These are phyloP conservation scores for Kondoa subrosea DNA, from an alignment of 768 basidiomycete genomes.

Conservation along the genomic window DNA sequence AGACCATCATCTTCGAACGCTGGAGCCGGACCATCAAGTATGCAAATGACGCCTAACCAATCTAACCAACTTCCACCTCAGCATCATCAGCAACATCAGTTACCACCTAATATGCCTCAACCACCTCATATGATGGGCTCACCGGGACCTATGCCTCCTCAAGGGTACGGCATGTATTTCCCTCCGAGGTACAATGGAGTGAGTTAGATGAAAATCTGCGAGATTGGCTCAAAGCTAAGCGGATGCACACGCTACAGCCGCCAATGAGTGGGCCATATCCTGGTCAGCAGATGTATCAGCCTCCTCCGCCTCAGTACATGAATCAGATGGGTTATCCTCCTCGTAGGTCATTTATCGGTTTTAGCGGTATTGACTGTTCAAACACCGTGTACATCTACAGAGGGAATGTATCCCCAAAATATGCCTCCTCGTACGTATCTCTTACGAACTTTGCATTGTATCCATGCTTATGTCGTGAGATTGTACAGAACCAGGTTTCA, in stretches of 20 bases:
- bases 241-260: neutral
- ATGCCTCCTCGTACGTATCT: neutral
- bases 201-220: neutral
- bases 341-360: too few relatives aligned
- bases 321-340: neutral
- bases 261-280: neutral
- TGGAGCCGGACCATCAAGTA: neutral
- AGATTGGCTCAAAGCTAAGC: neutral
- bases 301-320: neutral
- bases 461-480: neutral
- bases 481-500: neutral
- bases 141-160: neutral
- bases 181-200: neutral
- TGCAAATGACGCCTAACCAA: neutral
- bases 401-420: neutral
- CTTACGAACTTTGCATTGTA: neutral
- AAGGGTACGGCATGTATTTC: neutral
- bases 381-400: neutral
- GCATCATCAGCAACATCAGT: neutral
- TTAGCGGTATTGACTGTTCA: too few relatives aligned
- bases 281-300: neutral
- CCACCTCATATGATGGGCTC: neutral
- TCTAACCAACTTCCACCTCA: neutral
- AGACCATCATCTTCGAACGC: neutral
- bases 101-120: neutral